These are phyloP conservation scores for Pseudotulostoma volvatum DNA, from an alignment of 495 filamentous ascomycete species.

Conservation along the genomic window DNA sequence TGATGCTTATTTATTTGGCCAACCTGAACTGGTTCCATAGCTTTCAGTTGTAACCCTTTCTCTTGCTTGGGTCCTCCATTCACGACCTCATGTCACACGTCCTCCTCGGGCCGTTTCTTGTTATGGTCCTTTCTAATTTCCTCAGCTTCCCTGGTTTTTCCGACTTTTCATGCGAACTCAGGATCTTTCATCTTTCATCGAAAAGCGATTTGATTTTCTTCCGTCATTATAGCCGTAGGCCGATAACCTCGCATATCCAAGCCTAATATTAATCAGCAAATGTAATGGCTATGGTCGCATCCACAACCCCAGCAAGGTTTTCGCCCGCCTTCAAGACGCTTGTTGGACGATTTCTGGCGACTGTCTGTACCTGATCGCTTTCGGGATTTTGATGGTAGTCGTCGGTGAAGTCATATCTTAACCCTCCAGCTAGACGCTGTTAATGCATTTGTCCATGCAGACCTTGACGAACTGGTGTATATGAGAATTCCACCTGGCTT, in stretches of 20 bases:
- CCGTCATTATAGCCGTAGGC: too few relatives aligned
- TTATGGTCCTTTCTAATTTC: background rate
- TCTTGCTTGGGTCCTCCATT: background rate
- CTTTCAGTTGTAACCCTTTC: background rate
- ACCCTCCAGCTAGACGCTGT: slow-evolving; percentile 7
- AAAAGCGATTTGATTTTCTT: too few relatives aligned
- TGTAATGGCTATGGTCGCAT: too few relatives aligned
- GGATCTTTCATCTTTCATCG: too few relatives aligned
- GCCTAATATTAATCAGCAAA: too few relatives aligned
- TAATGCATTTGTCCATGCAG: slow-evolving; percentile 14
- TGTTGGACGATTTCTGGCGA: background rate
- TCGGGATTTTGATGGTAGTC: background rate
- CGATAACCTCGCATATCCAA: too few relatives aligned
- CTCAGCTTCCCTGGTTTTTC: background rate
- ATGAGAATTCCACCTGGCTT: slow-evolving; percentile 5
- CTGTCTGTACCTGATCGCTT: background rate
- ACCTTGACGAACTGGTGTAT: slow-evolving; percentile 8
- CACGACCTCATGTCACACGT: background rate
- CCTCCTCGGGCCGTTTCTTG: background rate
- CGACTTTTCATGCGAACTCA: background rate
- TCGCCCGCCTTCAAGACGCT: too few relatives aligned
- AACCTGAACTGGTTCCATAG: background rate
- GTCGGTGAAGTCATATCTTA: too few relatives aligned
- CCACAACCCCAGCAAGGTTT: too few relatives aligned
- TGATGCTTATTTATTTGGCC: background rate